These are phyloP conservation scores for Pseudogymnoascus sp. DNA, from an alignment of 2,329 filamentous ascomycete species.

Conservation along the genomic window DNA sequence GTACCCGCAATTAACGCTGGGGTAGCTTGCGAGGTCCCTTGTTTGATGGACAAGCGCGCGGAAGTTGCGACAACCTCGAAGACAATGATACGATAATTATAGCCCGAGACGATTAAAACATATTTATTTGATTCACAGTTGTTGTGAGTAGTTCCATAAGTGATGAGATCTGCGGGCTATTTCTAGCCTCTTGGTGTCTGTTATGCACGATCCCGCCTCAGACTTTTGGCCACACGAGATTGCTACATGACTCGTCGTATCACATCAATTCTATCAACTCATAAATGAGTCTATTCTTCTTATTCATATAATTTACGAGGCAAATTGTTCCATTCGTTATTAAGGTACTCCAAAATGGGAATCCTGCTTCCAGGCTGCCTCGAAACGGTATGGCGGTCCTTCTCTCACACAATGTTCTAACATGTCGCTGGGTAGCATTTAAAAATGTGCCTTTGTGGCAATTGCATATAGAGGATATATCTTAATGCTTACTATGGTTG, in stretches of 20 bases:
- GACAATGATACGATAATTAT: neutral
- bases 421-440: neutral
- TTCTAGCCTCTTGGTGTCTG: neutral
- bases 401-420: too few species aligned
- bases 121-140: neutral
- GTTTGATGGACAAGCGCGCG: neutral
- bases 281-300: neutral
- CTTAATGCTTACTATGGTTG: neutral
- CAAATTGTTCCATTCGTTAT: neutral
- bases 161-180: neutral
- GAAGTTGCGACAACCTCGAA: neutral
- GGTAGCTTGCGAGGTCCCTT: neutral
- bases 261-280: neutral
- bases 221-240: neutral
- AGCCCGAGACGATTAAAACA: neutral
- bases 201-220: neutral
- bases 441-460: neutral
- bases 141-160: neutral
- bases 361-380: neutral
- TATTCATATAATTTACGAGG: neutral
- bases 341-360: neutral
- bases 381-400: neutral
- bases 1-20: neutral
- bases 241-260: neutral
- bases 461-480: neutral